Base-by-base conservation (phyloP, 257 asterid genomes). In the Gentiana macrophylla region DNA sequence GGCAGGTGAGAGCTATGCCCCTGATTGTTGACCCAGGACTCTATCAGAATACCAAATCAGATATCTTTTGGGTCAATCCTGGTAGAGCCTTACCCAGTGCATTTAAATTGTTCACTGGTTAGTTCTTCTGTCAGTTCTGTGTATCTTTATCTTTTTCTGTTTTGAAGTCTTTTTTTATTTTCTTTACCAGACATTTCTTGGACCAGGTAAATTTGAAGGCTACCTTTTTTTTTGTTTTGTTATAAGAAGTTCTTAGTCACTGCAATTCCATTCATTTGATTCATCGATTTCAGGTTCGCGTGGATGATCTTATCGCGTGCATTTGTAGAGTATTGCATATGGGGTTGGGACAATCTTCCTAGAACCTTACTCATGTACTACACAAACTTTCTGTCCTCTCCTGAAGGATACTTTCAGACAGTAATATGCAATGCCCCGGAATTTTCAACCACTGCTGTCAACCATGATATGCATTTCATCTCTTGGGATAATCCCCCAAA, bases 301-400 rank as follows among this genome's bases (percentile, higher is more conserved):
- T 86, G 95, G 95, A 80, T 76, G 79, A 79, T 83, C 84, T 81
- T 86, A 32, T 86, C 95, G 49, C 86, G 94, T 44, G 74, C 89
- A 49, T 86, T 86, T 50, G 55, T 86, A 13, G 95, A 86, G 70
- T 86, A 74, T 69, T 75, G 79, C 41, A 68, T 92, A 55, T 81
- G 90, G 97, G 99, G 97, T 50, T 92, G 95, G 91, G 99, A 92
- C 52, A 92, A 88, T 74, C 94, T 92, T 46, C 99, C 99, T 1
- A 73, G 99, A 70, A 85, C 84, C 50, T 79, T 92, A 3, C 95
- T 92, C 61, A 92, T 92, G 99, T 92, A 92, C 66, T 88, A 92
- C 79, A 13, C 98, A 3, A 88, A 88, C 69, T 92, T 88, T 7
- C 81, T 87, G 1, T 92, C 98, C 53, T 80, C 97, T 34, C 94